Conservation (phyloP, 2,329 filamentous ascomycete species). For the Sclerotinia subarctica region DNA sequence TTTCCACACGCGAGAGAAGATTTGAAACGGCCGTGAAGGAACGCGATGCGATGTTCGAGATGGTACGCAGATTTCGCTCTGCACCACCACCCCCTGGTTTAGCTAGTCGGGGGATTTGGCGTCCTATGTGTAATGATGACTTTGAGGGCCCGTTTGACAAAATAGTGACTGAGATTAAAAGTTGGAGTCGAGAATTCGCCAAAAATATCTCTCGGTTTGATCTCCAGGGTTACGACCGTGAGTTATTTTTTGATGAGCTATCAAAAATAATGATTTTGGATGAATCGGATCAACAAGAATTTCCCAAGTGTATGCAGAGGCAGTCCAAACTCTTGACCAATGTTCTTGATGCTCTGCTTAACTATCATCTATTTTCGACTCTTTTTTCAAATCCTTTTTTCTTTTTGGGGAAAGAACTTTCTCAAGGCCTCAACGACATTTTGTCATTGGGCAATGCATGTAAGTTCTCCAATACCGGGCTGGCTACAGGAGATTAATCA, state of each 20-base stretch:
- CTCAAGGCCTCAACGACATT: not conserved
- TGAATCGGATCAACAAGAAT: not conserved
- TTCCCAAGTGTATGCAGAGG: not conserved
- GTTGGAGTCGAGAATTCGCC: not conserved
- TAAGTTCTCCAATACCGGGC: not conserved
- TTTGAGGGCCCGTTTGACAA: too few species aligned
- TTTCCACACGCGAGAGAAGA: too few species aligned
- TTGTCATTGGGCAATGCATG: not conserved
- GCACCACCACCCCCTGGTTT: not conserved
- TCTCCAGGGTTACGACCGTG: not conserved
- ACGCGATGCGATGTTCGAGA: not conserved
- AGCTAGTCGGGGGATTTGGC: too few species aligned
- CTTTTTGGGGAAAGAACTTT: not conserved
- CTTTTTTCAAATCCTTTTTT: not conserved
- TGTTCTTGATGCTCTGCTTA: not conserved
- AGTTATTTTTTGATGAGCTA: not conserved
- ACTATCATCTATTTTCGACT: not conserved
- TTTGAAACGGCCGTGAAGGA: too few species aligned
- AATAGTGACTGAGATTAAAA: too few species aligned
- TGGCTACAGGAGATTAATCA: not conserved
- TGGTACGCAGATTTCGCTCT: not conserved
- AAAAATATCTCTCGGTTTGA: not conserved
- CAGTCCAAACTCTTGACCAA: rapidly evolving
- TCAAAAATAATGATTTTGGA: not conserved
- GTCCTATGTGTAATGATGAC: too few species aligned